Evolutionary conservation across 768 basidiomycete genomes (phyloP).

Genomic region (Boletus pseudopeckii): DNA sequence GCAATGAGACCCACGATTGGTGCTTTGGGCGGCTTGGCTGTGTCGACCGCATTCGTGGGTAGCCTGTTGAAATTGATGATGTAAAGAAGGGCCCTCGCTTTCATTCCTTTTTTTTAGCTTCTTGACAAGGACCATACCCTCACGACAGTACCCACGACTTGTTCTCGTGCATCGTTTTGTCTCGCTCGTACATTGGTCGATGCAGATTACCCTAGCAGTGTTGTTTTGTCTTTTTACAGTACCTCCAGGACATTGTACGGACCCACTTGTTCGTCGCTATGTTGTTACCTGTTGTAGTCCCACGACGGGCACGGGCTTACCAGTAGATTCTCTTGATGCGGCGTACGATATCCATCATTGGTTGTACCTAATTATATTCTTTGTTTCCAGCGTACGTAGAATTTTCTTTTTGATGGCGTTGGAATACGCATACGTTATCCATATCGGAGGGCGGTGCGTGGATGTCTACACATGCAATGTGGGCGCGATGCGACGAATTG

Average conservation of each 20-base stretch:
- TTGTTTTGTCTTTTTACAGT: neutral
- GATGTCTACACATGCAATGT: too few species aligned
- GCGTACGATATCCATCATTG: neutral
- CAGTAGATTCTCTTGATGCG: neutral
- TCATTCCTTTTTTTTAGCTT: neutral
- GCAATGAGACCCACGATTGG: neutral
- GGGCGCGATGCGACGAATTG: too few species aligned
- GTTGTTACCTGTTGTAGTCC: neutral
- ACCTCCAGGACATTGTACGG: neutral
- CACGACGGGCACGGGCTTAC: neutral
- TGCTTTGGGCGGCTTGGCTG: conserved; percentile 9
- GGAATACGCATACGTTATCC: too few species aligned
- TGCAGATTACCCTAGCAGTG: neutral
- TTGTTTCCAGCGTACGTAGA: too few species aligned
- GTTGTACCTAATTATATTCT: neutral
- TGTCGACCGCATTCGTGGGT: conserved; percentile 16
- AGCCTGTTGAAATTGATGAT: conserved; percentile 18
- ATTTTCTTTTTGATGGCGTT: too few species aligned
- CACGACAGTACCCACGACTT: neutral
- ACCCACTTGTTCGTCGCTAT: neutral
- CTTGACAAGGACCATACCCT: neutral
- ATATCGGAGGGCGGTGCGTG: too few species aligned
- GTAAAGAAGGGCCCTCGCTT: neutral
- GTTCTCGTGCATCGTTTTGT: neutral
- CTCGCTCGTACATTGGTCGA: neutral